Conservation (phyloP, 163 green algal genomes). For the Scenedesmus sp. region DNA sequence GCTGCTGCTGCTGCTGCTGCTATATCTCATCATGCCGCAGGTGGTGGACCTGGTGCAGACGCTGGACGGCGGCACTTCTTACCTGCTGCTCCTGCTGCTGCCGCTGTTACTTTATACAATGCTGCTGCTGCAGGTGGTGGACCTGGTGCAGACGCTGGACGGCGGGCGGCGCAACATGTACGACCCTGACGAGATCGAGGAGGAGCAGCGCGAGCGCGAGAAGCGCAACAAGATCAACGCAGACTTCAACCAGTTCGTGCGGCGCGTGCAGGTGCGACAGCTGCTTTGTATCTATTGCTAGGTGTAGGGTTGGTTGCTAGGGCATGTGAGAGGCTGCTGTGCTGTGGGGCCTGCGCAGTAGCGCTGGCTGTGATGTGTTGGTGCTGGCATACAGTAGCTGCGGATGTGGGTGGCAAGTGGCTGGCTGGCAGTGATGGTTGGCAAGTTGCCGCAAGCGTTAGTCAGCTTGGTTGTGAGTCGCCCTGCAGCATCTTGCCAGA, state of each 20-base stretch:
- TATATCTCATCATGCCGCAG: conserved; percentile 15
- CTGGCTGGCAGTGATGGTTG: not conserved
- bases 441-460: not conserved
- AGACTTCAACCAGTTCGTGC: conserved; percentile 90
- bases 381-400: not conserved
- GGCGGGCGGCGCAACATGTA: conserved; percentile 91
- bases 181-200: conserved; percentile 99
- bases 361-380: not conserved
- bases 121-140: conserved; percentile 61
- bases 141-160: conserved; percentile 94
- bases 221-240: conserved; percentile 96
- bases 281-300: too few relatives aligned
- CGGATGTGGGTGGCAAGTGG: not conserved
- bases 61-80: conserved; percentile 81
- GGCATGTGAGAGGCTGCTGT: not conserved
- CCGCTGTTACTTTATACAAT: too few relatives aligned
- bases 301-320: not conserved
- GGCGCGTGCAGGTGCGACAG: conserved; percentile 86
- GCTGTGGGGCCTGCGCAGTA: not conserved
- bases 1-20: too few relatives aligned
- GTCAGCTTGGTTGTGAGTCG: too few relatives aligned
- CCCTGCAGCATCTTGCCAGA: not conserved
- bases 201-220: conserved; percentile 98
- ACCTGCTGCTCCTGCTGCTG: too few relatives aligned
- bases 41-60: conserved; percentile 89